Conservation (phyloP, 345 rosid genomes). For the Pistacia integerrima region DNA sequence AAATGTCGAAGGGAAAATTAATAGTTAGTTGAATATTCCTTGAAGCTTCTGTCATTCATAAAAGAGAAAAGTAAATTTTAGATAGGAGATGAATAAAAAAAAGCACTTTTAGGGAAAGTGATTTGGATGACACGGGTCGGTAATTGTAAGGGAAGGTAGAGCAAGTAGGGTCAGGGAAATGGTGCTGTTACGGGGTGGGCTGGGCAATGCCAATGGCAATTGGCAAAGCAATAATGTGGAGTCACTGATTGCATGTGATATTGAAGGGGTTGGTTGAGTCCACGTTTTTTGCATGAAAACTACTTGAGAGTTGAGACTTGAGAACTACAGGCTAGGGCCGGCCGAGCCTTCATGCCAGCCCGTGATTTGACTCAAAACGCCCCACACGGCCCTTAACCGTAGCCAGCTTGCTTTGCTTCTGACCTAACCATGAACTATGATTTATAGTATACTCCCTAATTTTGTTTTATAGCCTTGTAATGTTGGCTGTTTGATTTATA, state of each 20-base stretch:
- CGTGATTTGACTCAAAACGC: not conserved
- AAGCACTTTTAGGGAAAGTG: not conserved
- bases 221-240: not conserved
- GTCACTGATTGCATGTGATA: slow-evolving; percentile 35
- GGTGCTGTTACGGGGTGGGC: too few species aligned
- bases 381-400: not conserved
- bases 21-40: not conserved
- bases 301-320: not conserved
- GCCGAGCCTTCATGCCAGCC: too few species aligned
- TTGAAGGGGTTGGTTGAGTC: slow-evolving; percentile 19
- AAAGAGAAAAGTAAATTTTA: not conserved
- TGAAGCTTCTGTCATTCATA: too few species aligned
- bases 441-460: too few species aligned
- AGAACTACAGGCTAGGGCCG: too few species aligned
- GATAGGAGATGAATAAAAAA: not conserved
- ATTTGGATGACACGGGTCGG: too few species aligned
- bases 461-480: too few species aligned
- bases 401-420: too few species aligned
- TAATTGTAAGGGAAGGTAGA: too few species aligned
- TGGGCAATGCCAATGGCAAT: not conserved
- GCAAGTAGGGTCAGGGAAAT: not conserved
- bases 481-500: not conserved
- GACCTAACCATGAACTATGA: too few species aligned
- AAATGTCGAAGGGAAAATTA: not conserved
- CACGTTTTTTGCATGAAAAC: slow-evolving; percentile 39